phyloP scores from a whole-genome alignment of 257 asterid genomes.

The Forsythia suspensa region DNA sequence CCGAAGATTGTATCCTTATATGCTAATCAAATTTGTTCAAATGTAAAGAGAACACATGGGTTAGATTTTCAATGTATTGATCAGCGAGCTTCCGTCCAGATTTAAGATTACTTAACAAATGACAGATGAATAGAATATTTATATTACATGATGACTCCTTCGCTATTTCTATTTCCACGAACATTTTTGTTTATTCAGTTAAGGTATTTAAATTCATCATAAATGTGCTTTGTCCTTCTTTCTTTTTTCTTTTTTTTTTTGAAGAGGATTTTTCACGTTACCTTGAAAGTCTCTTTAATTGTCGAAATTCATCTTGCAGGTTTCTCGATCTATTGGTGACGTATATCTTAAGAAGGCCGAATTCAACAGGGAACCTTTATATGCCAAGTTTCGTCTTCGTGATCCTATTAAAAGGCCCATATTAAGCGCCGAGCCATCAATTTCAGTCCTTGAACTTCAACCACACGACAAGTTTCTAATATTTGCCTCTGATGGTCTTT shows the following conservation, averaged over 20 bases:
- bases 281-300: neutral
- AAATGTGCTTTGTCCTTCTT: neutral
- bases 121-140: neutral
- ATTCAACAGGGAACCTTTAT: conserved; percentile 48
- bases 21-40: neutral
- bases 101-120: neutral
- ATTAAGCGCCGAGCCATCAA: conserved; percentile 48
- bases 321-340: conserved; percentile 56
- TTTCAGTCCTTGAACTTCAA: conserved; percentile 44
- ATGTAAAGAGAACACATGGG: neutral
- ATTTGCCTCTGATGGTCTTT: conserved; percentile 59
- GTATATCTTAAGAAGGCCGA: conserved; percentile 51
- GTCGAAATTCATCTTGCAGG: conserved; percentile 24
- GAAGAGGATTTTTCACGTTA: neutral
- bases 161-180: neutral
- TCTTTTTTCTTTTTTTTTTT: too few species aligned
- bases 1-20: too few species aligned
- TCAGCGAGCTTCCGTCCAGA: neutral
- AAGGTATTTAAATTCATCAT: neutral
- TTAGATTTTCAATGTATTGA: neutral
- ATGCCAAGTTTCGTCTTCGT: conserved; percentile 48
- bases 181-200: neutral
- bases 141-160: neutral
- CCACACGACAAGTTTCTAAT: conserved; percentile 51
- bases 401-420: conserved; percentile 44